Evolutionary conservation across 2,329 filamentous ascomycete species (phyloP), one percentile per base, ranked within the genome.

Genomic region (Elsinoe ampelina): DNA sequence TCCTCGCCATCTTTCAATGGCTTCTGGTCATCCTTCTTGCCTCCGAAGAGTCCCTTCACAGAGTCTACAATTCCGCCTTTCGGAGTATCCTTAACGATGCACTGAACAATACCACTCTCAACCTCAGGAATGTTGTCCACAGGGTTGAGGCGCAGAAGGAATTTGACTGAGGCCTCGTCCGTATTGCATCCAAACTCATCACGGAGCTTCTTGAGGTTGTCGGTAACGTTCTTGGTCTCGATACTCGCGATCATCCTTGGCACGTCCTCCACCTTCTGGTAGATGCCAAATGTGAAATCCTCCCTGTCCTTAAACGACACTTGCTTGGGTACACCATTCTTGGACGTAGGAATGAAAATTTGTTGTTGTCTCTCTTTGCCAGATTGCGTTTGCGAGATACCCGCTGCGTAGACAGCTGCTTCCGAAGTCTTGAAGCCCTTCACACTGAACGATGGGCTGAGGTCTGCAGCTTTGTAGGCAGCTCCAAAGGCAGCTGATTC

Each of bases 401-500:
- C 83, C 26, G 86, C 80, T 1, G 84, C 76, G 68, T 93, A 96
- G 42, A 79, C 78, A 41, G 87, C 81, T 19, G 80, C 82, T 65
- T 98, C 93, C n/a, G 77, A 80, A 54, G 87, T 82, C 58, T 87
- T 81, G 62, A 98, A 98, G 68, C 97, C 93, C 79, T 97, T 98
- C 68, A 98, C 93, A 60, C 90, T 86, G 83, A 98, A 98, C 69
- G 87, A 92, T 39, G 92, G 90, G 73, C 89, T 96, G 58, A 98
- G 79, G 64, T 89, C 84, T 54, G 93, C 93, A 52, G 89, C 93
- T 68, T 91, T 89, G 79, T 98, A 97, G 26, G 87, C 91, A 57
- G 93, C 92, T 64, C 93, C 93, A 70, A 97, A 95, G 8, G 95
- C 93, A 52, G 93, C 93, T 20, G 93, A 87, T 73, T 98, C 93